A percentile compares a stretch with the other conserved stretches of the same genome.
Evolutionary conservation across 805 yeast genomes (phyloP).

Genomic region (Candida manassasensis): DNA sequence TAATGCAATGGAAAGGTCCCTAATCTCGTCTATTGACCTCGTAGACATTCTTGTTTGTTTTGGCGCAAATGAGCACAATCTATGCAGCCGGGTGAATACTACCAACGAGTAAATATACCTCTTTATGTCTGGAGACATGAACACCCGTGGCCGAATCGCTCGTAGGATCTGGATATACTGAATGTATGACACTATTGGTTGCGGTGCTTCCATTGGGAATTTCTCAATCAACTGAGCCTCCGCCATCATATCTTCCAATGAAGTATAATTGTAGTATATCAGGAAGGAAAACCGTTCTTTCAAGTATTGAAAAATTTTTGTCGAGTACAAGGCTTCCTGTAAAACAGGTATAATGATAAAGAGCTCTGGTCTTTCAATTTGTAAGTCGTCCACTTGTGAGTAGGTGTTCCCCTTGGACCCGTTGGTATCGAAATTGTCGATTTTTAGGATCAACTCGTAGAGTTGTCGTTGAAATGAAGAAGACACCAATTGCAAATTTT

Average conservation of each 20-base stretch:
- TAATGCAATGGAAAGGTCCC: constrained; percentile 25
- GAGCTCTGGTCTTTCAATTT: constrained; percentile 12
- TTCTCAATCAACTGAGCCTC: background rate
- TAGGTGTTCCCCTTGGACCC: constrained; percentile 4
- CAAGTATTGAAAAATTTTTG: constrained; percentile 15
- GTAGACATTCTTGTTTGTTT: constrained; percentile 30
- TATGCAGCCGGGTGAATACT: constrained; percentile 33
- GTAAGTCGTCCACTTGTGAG: constrained; percentile 5
- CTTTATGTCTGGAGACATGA: constrained; percentile 31
- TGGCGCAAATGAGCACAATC: constrained; percentile 37
- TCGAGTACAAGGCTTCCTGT: constrained; percentile 6
- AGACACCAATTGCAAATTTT: constrained; percentile 13
- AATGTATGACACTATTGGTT: background rate
- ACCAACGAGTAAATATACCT: constrained; percentile 34
- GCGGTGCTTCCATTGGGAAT: background rate
- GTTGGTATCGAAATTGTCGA: constrained; percentile 20
- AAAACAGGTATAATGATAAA: constrained; percentile 15
- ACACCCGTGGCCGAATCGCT: constrained; percentile 14
- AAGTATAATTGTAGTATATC: constrained; percentile 10
- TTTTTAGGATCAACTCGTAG: constrained; percentile 14
- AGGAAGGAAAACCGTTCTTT: constrained; percentile 26
- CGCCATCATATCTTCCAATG: background rate
- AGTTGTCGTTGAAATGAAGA: constrained; percentile 13
- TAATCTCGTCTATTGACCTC: constrained; percentile 24
- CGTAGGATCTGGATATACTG: constrained; percentile 8